Base-by-base conservation (phyloP, 1,139 yeast species). In the Petasospora fabianii region DNA sequence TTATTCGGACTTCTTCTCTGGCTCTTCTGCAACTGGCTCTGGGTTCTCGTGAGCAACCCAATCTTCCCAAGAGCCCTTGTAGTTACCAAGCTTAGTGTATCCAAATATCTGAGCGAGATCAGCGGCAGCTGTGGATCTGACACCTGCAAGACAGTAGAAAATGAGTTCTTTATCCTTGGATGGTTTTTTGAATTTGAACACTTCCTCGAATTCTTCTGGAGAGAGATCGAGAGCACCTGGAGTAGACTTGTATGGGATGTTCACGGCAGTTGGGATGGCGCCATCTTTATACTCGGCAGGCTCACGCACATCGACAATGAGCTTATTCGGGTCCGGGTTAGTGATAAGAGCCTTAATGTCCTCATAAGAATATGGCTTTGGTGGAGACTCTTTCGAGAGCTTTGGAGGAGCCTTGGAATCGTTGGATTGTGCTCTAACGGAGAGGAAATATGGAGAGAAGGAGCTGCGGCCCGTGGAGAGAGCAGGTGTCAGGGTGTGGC, bases 121-220 rank as follows among this genome's bases (percentile, higher is more conserved):
- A 58, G 88, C 96, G 32, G 97, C 94, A 43, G 88, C 87, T 34
- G 88, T 73, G 30, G 95, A 84, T 67, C 98, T 79, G 34, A 88
- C 85, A 39, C 98, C 98, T 6, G 86, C 96, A 42, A 84, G 77
- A 65, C 98, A 92, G 66, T 90, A 90, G 64, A 92, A 90, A 30
- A 92, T 76, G 59, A 92, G 70, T 53, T 86, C 87, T 57, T 84
- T 77, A 35, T 77, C 80, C 31, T 69, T 61, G 6, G 66, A 54
- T 4, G 98, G 98, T 65, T 92, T 92, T n/a, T 69, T 71, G 56
- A 88, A 81, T 13, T 95, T 92, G 65, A 90, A 88, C 39, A 76
- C 69, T 28, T 84, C 85, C 53, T 77, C 73, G 56, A 94, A 92
- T 50, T 86, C 96, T 39, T 84, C 95, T 7, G 75, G 71, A 3